Evolutionary conservation across 1,139 yeast species (phyloP).

Genomic region (Yamadazyma diospyri): DNA sequence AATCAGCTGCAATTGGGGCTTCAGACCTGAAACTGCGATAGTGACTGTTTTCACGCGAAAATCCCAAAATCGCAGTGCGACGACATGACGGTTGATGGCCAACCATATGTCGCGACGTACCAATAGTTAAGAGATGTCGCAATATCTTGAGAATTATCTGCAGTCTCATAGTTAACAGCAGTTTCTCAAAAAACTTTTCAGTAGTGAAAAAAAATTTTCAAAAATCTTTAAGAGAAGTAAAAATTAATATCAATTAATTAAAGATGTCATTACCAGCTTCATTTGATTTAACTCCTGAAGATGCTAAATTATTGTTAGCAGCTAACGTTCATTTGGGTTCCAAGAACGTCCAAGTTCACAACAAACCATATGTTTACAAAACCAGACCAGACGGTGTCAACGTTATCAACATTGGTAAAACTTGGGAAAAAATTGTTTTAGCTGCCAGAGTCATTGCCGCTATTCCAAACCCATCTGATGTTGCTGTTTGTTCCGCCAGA

Average conservation of each 20-base stretch:
- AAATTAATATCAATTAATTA: slow-evolving; percentile 3
- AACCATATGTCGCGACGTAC: too few species aligned
- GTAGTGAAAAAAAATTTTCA: slow-evolving; percentile 3
- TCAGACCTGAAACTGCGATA: not conserved
- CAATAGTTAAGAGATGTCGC: too few species aligned
- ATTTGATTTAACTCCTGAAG: slow-evolving; percentile 94
- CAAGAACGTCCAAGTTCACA: slow-evolving; percentile 99
- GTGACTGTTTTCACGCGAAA: slow-evolving; percentile 1
- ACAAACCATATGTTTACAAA: slow-evolving; percentile 98
- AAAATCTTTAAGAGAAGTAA: slow-evolving; percentile 3
- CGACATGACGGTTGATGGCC: too few species aligned
- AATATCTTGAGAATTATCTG: too few species aligned
- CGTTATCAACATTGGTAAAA: slow-evolving; percentile 96
- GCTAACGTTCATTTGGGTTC: slow-evolving; percentile 99
- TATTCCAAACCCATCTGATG: slow-evolving; percentile 97
- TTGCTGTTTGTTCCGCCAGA: slow-evolving; percentile 98
- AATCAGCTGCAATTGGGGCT: too few species aligned
- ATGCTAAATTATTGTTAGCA: slow-evolving; percentile 99
- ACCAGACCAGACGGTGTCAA: slow-evolving; percentile 99
- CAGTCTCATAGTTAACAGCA: slow-evolving; percentile 11
- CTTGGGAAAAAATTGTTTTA: slow-evolving; percentile 99
- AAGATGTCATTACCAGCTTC: slow-evolving; percentile 84
- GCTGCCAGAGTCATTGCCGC: slow-evolving; percentile 99
- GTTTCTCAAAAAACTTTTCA: slow-evolving; percentile 7
- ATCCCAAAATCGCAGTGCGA: too few species aligned